phyloP scores from a whole-genome alignment of 2,329 filamentous ascomycete genomes.

The Metarhizium anisopliae region DNA sequence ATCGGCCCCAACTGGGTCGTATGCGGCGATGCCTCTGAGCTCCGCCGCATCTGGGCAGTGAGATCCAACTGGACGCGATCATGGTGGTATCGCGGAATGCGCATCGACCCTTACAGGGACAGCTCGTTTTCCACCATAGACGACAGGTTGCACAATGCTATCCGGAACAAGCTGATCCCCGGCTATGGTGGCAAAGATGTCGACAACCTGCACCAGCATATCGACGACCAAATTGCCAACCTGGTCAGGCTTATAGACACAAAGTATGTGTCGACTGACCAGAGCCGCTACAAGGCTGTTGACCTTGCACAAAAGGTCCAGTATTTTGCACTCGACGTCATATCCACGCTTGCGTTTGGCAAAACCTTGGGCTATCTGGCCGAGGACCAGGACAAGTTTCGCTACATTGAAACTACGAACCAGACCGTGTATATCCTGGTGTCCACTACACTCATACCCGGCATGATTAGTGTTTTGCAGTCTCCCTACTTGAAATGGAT shows the following conservation, averaged over 20 bases:
- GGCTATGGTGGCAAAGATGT: conserved; percentile 2
- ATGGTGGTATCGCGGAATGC: conserved; percentile 3
- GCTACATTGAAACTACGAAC: conserved; percentile 1
- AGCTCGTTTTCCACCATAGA: conserved; percentile 4
- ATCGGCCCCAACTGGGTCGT: not conserved
- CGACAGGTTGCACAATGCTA: not conserved
- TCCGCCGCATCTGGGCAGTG: conserved; percentile 1
- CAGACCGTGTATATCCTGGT: not conserved
- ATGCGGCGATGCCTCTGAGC: not conserved
- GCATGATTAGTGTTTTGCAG: not conserved
- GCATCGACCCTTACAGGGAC: conserved; percentile 1
- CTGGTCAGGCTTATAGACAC: not conserved
- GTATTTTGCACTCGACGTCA: not conserved
- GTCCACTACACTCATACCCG: not conserved
- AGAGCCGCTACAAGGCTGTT: not conserved
- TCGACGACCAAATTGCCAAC: not conserved
- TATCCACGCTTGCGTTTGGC: conserved; percentile 1
- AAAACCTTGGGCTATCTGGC: not conserved
- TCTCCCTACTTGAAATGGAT: not conserved
- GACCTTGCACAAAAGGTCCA: conserved; percentile 2
- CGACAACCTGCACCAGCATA: not conserved
- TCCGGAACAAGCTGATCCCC: conserved; percentile 1
- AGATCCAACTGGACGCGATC: not conserved
- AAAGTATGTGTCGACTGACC: not conserved
- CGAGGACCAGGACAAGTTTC: conserved; percentile 1